Evolutionary conservation across 2,329 filamentous ascomycete genomes (phyloP), one percentile per base, ranked within the genome.

Genomic region (Emergomyces pasteurianus): DNA sequence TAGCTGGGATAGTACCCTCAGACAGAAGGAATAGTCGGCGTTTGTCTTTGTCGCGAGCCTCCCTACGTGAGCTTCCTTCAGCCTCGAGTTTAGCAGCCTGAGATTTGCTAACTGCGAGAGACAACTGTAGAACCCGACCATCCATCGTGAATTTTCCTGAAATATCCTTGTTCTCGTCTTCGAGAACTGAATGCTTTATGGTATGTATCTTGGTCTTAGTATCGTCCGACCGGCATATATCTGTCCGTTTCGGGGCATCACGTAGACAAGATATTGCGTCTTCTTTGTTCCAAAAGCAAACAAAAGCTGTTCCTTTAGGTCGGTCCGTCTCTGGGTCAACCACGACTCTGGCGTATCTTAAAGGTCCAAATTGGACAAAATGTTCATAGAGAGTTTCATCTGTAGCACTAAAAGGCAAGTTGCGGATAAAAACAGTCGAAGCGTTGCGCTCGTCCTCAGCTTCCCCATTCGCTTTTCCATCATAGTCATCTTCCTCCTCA

Each of bases 231-330:
- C 79, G 75, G 62, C 80, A 76, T 12, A 66, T 62, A n/a, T 73
- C 67, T 0, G 69, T 68, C 36, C 71, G 73, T 31, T 82, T 83
- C 0, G 94, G 94, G 1, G 91, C 89, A 16, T 79, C 81, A 65
- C 85, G 86, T 63, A 96, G 79, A 71, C 94, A 97, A 23, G 80
- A 74, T 70, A 86, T 85, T 65, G 87, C 89, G 70, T 96, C 90
- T 23, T 87, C 83, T 43, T 80, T 77, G 57, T 87, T 86, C 75
- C 86, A 87, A 76, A 99, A 99, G 76, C 90, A 95, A 36, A 97
- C 92, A 69, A 99, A 99, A 3, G 88, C 94, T 38, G 92, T 97
- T 31, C 94, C 94, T 55, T 89, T 90, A 1, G 94, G 90, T 58
- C 90, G 86, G 67, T 92, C 91, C 0, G 90, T 96, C 28, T 85